These are phyloP conservation scores for Arabis hirsuta DNA, from an alignment of 345 rosid genomes.

Conservation along the genomic window DNA sequence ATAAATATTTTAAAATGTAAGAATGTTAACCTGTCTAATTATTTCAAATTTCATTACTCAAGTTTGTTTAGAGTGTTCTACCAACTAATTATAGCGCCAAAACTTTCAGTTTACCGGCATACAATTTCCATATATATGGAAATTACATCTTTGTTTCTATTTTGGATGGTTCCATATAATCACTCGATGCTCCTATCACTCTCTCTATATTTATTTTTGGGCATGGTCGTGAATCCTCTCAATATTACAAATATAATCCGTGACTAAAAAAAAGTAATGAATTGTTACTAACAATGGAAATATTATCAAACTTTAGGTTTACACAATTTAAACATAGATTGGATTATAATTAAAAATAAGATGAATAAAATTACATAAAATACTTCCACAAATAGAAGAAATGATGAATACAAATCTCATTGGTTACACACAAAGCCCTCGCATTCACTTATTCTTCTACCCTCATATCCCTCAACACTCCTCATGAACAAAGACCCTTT, in stretches of 20 bases:
- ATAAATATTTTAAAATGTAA: neutral
- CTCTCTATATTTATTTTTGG: too few relatives aligned
- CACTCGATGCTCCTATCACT: neutral
- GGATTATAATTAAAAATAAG: slow-evolving; percentile 4
- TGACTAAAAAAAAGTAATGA: neutral
- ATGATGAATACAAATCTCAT: slow-evolving; percentile 43
- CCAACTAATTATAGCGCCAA: neutral
- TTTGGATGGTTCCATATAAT: slow-evolving; percentile 5
- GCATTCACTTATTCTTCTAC: slow-evolving; percentile 48
- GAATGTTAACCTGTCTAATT: too few relatives aligned
- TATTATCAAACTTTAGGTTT: neutral
- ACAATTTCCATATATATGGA: neutral
- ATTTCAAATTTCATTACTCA: neutral
- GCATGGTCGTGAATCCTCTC: neutral
- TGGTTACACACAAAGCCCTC: slow-evolving; percentile 40
- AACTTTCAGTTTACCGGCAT: neutral
- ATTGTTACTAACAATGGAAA: neutral
- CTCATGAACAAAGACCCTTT: slow-evolving; percentile 19
- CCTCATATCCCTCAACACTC: slow-evolving; percentile 27
- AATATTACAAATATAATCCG: neutral
- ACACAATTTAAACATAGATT: slow-evolving; percentile 7
- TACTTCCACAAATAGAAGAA: slow-evolving; percentile 41
- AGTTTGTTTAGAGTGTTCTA: too few relatives aligned
- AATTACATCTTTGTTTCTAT: neutral
- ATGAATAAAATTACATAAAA: slow-evolving; percentile 31